A percentile compares a stretch with the other conserved stretches of the same genome.
Evolutionary conservation across 306 rosid species (phyloP).

Genomic region (Begonia masoniana): DNA sequence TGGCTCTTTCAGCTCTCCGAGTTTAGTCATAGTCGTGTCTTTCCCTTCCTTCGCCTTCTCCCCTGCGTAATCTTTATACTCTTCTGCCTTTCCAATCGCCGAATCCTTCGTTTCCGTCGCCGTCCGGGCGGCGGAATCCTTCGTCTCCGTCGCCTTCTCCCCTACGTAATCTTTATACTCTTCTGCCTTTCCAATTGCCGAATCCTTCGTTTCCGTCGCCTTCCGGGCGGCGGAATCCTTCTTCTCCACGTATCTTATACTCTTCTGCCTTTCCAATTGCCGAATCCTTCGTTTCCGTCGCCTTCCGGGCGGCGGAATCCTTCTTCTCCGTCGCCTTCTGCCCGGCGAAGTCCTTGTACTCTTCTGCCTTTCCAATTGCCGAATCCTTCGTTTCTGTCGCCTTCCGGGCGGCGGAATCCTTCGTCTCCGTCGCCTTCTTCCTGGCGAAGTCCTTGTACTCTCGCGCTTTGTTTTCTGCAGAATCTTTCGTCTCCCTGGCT

Average conservation of each 20-base stretch:
- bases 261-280: neutral
- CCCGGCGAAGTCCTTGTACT: conserved; percentile 8
- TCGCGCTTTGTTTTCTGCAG: neutral
- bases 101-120: neutral
- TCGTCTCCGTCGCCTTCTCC: conserved; percentile 21
- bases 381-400: conserved; percentile 17
- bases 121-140: neutral
- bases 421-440: conserved; percentile 4
- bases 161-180: neutral
- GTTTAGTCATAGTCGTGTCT: conserved; percentile 34
- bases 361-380: conserved; percentile 9
- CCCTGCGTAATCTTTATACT: conserved; percentile 14
- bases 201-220: conserved; percentile 1
- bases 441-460: neutral
- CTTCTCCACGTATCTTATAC: neutral
- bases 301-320: conserved; percentile 1
- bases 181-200: neutral
- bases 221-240: conserved; percentile 4
- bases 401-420: neutral
- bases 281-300: neutral
- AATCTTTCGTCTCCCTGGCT: conserved; percentile 15
- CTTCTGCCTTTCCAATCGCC: neutral
- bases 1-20: conserved; percentile 52
- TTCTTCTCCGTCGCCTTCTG: conserved; percentile 10
- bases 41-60: conserved; percentile 31